Base-by-base conservation (phyloP, 2,329 filamentous ascomycete species). In the Verticillium isaacii region DNA sequence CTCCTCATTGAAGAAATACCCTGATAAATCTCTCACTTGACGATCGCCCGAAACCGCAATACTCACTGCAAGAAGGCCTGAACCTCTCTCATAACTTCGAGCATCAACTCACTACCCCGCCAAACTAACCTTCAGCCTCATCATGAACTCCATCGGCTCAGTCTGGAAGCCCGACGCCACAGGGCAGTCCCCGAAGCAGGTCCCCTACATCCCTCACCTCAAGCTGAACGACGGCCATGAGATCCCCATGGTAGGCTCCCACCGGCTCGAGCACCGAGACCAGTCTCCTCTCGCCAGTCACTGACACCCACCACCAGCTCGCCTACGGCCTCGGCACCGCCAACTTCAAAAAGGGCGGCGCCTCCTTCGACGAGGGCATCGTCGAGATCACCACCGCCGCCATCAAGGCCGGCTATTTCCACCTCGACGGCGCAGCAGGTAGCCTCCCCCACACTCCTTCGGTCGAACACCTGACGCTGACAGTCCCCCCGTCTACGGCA, bases 371-470 rank as follows among this genome's bases (percentile, higher is more conserved):
- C 66, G 75, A 86, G 61, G 78, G 80, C 5, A 75, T 82, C 57
- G 71, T 82, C 56, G 74, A 79, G 29, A 66, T 77, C 59, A 81
- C 82, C 52, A 83, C 89, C 61, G 81, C 77, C 65, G 90, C 90
- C 36, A 88, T 92, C 68, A 82, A 84, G 60, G 74, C 85, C n/a
- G 90, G 89, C 29, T 93, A 88, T 73, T 81, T 82, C 62, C 90
- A 93, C 69, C 80, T 93, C 3, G 91, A 94, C 72, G 86, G 90
- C 54, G 91, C 91, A 23, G 87, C 93, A 78, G 76, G 87, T 88
- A 71, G 62, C 75, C 66, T 9, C 39, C 25, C 34, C 8, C 17
- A 36, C 12, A 17, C 15, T 9, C 19, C 14, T 39, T 56, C 29
- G 29, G 9, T n/a, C 54, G n/a, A 32, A 8, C 15, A 19, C 29